Conservation (phyloP, 805 yeast genomes). For the Lipomyces anomalus region DNA sequence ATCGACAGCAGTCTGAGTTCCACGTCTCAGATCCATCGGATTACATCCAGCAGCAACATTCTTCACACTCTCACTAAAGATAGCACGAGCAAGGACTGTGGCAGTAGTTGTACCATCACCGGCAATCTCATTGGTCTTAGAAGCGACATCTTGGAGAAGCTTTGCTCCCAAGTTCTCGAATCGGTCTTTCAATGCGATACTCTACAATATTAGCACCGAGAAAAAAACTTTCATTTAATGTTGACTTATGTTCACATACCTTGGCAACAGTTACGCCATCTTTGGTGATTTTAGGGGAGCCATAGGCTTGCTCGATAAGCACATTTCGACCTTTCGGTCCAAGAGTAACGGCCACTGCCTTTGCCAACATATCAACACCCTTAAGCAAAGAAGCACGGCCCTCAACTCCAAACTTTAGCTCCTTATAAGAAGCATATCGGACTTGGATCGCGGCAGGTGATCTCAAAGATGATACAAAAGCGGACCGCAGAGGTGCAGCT, state of each 20-base stretch:
- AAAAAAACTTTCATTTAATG: background rate
- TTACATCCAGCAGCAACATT: slow-evolving; percentile 98
- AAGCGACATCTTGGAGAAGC: slow-evolving; percentile 91
- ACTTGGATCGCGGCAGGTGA: too few relatives aligned
- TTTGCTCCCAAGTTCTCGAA: slow-evolving; percentile 92
- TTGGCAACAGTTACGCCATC: slow-evolving; percentile 98
- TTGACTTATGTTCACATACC: slow-evolving; percentile 10
- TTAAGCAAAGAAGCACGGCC: slow-evolving; percentile 90
- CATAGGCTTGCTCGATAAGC: slow-evolving; percentile 91
- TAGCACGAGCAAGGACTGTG: slow-evolving; percentile 91
- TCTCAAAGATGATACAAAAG: slow-evolving; percentile 2
- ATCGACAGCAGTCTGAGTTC: slow-evolving; percentile 94
- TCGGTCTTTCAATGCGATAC: slow-evolving; percentile 67
- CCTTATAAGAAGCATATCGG: slow-evolving; percentile 56
- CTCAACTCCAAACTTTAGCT: slow-evolving; percentile 92
- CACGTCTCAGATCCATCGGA: slow-evolving; percentile 97
- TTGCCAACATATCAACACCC: slow-evolving; percentile 93
- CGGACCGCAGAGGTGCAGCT: too few relatives aligned
- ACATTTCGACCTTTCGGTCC: slow-evolving; percentile 99
- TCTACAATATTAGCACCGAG: slow-evolving; percentile 5
- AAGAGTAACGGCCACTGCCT: slow-evolving; percentile 91
- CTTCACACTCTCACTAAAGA: slow-evolving; percentile 90
- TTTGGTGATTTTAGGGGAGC: slow-evolving; percentile 96
- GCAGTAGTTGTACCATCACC: slow-evolving; percentile 99
- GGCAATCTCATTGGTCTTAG: slow-evolving; percentile 94